These are phyloP conservation scores for Kurtzmaniella natalensis DNA, from an alignment of 1,139 yeast species.

Conservation along the genomic window DNA sequence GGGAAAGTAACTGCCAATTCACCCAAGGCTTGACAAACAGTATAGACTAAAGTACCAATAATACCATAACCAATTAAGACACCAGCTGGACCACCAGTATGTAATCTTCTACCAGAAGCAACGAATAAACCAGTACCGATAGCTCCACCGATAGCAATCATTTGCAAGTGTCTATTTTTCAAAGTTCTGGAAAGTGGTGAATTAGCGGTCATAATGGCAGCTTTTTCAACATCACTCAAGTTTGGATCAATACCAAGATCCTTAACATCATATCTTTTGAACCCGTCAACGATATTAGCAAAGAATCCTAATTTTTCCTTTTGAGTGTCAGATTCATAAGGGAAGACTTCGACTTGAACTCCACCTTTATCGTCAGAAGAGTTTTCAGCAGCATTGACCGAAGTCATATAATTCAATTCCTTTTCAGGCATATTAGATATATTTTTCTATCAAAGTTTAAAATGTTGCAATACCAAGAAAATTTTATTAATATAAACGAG, in stretches of 20 bases:
- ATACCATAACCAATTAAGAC: constrained; percentile 42
- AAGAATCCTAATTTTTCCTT: not conserved
- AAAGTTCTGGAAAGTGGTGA: constrained; percentile 30
- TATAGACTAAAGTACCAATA: constrained; percentile 25
- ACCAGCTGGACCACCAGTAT: constrained; percentile 61
- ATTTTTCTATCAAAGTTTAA: too few relatives aligned
- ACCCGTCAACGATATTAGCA: constrained; percentile 5
- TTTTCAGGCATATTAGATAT: constrained; percentile 19
- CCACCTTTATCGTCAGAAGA: constrained; percentile 22
- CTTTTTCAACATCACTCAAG: constrained; percentile 14
- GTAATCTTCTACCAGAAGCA: constrained; percentile 61
- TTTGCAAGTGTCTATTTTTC: constrained; percentile 45
- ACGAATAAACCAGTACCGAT: constrained; percentile 61
- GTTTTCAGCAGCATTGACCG: constrained; percentile 16
- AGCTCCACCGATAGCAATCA: constrained; percentile 56
- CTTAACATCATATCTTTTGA: constrained; percentile 6
- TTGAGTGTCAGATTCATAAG: constrained; percentile 6
- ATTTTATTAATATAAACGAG: too few relatives aligned
- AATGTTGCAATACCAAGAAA: constrained; percentile 1
- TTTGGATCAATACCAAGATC: constrained; percentile 7
- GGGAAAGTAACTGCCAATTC: constrained; percentile 32
- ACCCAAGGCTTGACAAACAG: constrained; percentile 33
- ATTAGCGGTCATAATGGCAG: constrained; percentile 16
- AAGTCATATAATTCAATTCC: constrained; percentile 22
- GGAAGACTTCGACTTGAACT: constrained; percentile 22